Conservation (phyloP, 345 rosid species). For the Brassica incana region DNA sequence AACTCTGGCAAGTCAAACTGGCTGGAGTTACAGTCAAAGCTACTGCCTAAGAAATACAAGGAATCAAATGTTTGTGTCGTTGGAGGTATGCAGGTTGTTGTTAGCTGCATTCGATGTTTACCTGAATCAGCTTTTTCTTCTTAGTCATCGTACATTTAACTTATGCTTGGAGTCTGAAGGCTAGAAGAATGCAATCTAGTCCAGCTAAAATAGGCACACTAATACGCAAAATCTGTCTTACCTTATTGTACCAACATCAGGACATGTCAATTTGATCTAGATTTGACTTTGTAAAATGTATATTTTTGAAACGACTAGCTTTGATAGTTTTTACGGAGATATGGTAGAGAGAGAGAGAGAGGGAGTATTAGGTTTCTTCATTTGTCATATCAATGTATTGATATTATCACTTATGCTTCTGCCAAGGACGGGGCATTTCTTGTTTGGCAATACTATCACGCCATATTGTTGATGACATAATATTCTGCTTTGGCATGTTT, state of each 20-base stretch:
- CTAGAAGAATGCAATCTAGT: conserved; percentile 11
- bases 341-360: conserved; percentile 24
- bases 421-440: conserved; percentile 8
- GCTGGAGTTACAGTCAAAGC: conserved; percentile 90
- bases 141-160: conserved; percentile 4
- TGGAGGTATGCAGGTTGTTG: conserved; percentile 83
- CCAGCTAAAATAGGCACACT: conserved; percentile 4
- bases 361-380: background rate
- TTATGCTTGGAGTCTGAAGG: conserved; percentile 26
- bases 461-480: conserved; percentile 2
- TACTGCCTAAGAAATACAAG: conserved; percentile 57
- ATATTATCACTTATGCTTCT: conserved; percentile 12
- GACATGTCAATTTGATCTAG: background rate
- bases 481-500: conserved; percentile 22
- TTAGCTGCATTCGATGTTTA: conserved; percentile 27
- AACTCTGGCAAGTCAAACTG: conserved; percentile 76
- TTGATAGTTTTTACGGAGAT: conserved; percentile 7
- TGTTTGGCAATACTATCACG: conserved; percentile 20
- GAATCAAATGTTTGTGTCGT: conserved; percentile 89
- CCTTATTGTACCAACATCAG: conserved; percentile 1
- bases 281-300: conserved; percentile 9
- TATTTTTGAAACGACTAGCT: conserved; percentile 5
- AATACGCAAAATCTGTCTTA: conserved; percentile 17
- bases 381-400: conserved; percentile 17
- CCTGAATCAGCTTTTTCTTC: conserved; percentile 2